Conservation (phyloP, 345 rosid species). For the Camelina hispida region DNA sequence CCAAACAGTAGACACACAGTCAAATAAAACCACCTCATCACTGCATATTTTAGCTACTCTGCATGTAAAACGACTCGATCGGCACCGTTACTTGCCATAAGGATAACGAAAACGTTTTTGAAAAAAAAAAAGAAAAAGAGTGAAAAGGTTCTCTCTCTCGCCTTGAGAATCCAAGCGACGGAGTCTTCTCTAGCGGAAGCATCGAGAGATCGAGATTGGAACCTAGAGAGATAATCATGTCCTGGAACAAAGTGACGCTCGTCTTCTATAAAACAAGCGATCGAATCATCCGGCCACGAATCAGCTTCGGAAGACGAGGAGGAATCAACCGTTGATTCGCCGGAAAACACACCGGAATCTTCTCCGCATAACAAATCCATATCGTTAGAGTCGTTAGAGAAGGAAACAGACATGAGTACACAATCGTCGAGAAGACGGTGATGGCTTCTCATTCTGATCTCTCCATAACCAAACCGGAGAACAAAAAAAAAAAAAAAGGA, state of each 20-base stretch:
- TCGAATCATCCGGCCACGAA: slow-evolving; percentile 66
- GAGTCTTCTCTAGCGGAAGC: slow-evolving; percentile 86
- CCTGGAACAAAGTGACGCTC: slow-evolving; percentile 92
- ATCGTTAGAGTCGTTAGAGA: slow-evolving; percentile 36
- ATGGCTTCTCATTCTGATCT: slow-evolving; percentile 45
- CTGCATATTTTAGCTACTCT: no score
- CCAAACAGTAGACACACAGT: slow-evolving; percentile 20
- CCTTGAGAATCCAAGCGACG: slow-evolving; percentile 99
- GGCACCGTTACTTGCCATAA: background rate
- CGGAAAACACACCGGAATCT: slow-evolving; percentile 72
- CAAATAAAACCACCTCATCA: background rate
- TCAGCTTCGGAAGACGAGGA: slow-evolving; percentile 69
- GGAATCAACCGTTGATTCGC: slow-evolving; percentile 50
- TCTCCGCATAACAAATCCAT: slow-evolving; percentile 83
- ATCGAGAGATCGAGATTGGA: slow-evolving; percentile 72
- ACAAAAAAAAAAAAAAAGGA: background rate
- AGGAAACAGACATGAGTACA: slow-evolving; percentile 54
- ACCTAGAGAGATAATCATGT: slow-evolving; percentile 73
- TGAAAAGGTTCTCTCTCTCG: background rate
- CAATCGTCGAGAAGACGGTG: slow-evolving; percentile 18
- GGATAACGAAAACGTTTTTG: no score
- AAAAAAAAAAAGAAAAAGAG: background rate
- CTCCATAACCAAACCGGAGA: slow-evolving; percentile 44
- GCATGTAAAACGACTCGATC: slow-evolving; percentile 33
- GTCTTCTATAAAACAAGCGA: slow-evolving; percentile 69